phyloP scores from a whole-genome alignment of 352 stramenopile genomes.

The Plasmopara viticola region DNA sequence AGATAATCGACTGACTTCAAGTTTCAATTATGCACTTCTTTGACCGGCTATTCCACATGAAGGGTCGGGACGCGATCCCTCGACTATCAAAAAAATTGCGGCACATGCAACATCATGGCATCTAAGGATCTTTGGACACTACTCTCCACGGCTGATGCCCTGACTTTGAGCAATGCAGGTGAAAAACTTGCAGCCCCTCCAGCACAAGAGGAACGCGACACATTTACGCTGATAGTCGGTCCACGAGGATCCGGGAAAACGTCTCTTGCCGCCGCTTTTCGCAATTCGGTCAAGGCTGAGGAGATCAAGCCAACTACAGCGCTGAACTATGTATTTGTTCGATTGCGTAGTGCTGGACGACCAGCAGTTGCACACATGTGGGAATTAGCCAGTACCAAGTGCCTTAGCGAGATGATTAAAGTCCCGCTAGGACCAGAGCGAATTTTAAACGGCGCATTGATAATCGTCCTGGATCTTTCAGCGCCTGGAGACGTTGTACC shows the following conservation, averaged over 20 bases:
- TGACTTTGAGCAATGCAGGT: slow-evolving; percentile 16
- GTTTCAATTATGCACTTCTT: not conserved
- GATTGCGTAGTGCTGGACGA: slow-evolving; percentile 48
- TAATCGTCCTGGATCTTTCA: slow-evolving; percentile 84
- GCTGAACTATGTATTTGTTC: slow-evolving; percentile 88
- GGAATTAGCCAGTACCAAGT: slow-evolving; percentile 83
- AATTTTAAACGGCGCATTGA: slow-evolving; percentile 62
- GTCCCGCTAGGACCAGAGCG: slow-evolving; percentile 75
- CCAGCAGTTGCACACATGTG: slow-evolving; percentile 84
- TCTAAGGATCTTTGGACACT: slow-evolving; percentile 69
- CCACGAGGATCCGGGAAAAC: slow-evolving; percentile 74
- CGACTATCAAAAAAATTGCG: slow-evolving; percentile 2
- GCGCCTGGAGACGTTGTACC: slow-evolving; percentile 69
- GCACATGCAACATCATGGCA: slow-evolving; percentile 16
- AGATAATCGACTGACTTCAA: slow-evolving; percentile 1
- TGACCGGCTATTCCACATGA: slow-evolving; percentile 13
- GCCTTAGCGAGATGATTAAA: slow-evolving; percentile 77
- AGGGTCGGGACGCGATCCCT: slow-evolving; percentile 21
- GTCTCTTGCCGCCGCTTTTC: slow-evolving; percentile 61
- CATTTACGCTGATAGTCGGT: slow-evolving; percentile 64
- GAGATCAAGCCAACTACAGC: slow-evolving; percentile 88
- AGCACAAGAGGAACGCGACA: slow-evolving; percentile 52
- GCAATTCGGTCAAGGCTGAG: slow-evolving; percentile 64
- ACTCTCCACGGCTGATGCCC: slow-evolving; percentile 44
- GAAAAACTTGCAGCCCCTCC: slow-evolving; percentile 16